These are phyloP conservation scores for Candida mattraensis DNA, from an alignment of 805 yeast genomes.

Conservation along the genomic window DNA sequence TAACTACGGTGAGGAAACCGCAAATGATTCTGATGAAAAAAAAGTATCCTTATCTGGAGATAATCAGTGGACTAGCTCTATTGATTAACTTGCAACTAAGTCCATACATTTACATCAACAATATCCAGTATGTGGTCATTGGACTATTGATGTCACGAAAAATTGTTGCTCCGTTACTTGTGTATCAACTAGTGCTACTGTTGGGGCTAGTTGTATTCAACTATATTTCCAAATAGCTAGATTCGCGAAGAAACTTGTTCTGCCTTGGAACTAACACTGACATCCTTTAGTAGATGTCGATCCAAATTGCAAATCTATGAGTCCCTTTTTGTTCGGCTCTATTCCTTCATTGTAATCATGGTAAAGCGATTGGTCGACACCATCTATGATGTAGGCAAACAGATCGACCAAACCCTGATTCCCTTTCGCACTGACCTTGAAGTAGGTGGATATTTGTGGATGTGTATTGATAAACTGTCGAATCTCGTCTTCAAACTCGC, in stretches of 20 bases:
- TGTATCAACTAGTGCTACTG: conserved; percentile 1
- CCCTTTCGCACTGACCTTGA: conserved; percentile 66
- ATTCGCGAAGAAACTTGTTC: too few relatives aligned
- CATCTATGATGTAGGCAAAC: conserved; percentile 36
- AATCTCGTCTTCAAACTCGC: conserved; percentile 24
- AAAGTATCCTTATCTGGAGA: not conserved
- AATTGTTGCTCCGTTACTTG: not conserved
- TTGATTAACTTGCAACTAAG: conserved; percentile 4
- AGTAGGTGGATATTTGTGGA: conserved; percentile 23
- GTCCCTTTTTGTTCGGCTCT: conserved; percentile 17
- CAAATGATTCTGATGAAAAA: not conserved
- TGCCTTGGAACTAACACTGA: too few relatives aligned
- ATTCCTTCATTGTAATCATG: conserved; percentile 21
- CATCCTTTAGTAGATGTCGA: conserved; percentile 4
- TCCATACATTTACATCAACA: conserved; percentile 3
- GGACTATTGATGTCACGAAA: conserved; percentile 5
- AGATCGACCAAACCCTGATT: conserved; percentile 58
- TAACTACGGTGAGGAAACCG: not conserved
- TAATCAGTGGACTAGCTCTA: conserved; percentile 1
- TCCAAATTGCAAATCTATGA: conserved; percentile 26
- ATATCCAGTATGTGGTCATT: conserved; percentile 7
- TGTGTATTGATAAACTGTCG: conserved; percentile 23
- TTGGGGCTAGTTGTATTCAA: conserved; percentile 1
- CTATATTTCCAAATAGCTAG: not conserved
- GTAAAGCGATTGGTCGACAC: conserved; percentile 30